Conservation (phyloP, 129 eudicot species). For the Arctium minus region DNA sequence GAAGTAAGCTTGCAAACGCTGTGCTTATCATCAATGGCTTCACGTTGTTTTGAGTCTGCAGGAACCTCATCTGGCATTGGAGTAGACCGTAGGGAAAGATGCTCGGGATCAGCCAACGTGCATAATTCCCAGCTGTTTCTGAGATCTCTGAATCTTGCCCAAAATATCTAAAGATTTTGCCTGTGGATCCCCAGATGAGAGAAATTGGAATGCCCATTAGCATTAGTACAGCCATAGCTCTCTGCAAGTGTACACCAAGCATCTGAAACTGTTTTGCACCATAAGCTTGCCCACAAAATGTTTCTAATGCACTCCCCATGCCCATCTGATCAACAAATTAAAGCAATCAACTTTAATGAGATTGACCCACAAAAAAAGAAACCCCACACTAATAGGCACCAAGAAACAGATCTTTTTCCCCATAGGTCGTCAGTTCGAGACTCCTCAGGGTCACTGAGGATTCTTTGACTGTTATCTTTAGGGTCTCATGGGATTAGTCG, state of each 20-base stretch:
- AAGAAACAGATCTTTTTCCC: background rate
- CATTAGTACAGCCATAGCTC: slow-evolving; percentile 34
- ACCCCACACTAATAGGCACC: background rate
- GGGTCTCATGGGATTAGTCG: background rate
- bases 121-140: slow-evolving; percentile 36
- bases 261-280: slow-evolving; percentile 44
- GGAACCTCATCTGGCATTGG: slow-evolving; percentile 43
- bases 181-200: slow-evolving; percentile 32
- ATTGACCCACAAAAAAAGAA: background rate
- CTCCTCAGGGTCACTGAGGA: background rate
- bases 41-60: slow-evolving; percentile 40
- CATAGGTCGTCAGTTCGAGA: background rate
- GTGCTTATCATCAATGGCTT: slow-evolving; percentile 44
- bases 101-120: slow-evolving; percentile 36
- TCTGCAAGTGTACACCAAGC: slow-evolving; percentile 44
- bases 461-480: background rate
- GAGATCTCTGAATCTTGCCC: slow-evolving; percentile 39
- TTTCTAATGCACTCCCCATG: slow-evolving; percentile 49
- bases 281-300: slow-evolving; percentile 52
- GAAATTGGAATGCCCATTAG: slow-evolving; percentile 41
- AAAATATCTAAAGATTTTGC: slow-evolving; percentile 17
- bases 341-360: slow-evolving; percentile 1
- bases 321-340: slow-evolving; percentile 34
- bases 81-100: slow-evolving; percentile 44
- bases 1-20: slow-evolving; percentile 33